Percentiles rank a stretch among this genome's conserved stretches.
Conservation (phyloP, 2,329 filamentous ascomycete genomes). For the Fusarium pseudograminearum region DNA sequence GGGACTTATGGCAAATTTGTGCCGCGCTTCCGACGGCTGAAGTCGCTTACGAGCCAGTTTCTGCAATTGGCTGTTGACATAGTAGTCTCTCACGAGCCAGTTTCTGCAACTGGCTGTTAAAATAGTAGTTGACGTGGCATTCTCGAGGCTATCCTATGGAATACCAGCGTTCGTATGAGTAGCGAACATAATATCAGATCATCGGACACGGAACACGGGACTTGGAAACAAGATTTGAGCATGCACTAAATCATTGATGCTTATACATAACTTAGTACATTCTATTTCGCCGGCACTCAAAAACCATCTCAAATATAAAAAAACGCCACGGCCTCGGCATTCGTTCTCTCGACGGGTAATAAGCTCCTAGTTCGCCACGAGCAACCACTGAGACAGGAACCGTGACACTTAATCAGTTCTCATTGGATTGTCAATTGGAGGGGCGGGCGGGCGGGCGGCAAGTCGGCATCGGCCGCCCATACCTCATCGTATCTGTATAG, state of each 20-base stretch:
- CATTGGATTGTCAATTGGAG: neutral
- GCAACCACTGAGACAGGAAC: neutral
- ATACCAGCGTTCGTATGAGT: neutral
- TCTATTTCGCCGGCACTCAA: neutral
- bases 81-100: rapidly evolving
- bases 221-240: neutral
- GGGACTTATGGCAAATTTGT: neutral
- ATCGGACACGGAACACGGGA: too few relatives aligned
- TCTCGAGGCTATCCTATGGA: rapidly evolving
- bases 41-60: rapidly evolving
- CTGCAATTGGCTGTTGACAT: neutral
- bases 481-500: neutral
- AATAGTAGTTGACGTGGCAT: too few relatives aligned
- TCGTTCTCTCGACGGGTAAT: neutral
- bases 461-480: neutral
- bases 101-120: rapidly evolving
- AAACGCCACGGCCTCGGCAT: neutral
- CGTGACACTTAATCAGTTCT: neutral
- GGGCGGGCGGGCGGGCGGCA: neutral
- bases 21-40: neutral
- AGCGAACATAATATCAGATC: neutral
- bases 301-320: neutral
- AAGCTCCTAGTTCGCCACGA: neutral
- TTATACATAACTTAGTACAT: too few relatives aligned
- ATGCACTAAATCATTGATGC: neutral